Evolutionary conservation across 2,329 filamentous ascomycete genomes (phyloP).

Genomic region (Aureobasidium sp.): DNA sequence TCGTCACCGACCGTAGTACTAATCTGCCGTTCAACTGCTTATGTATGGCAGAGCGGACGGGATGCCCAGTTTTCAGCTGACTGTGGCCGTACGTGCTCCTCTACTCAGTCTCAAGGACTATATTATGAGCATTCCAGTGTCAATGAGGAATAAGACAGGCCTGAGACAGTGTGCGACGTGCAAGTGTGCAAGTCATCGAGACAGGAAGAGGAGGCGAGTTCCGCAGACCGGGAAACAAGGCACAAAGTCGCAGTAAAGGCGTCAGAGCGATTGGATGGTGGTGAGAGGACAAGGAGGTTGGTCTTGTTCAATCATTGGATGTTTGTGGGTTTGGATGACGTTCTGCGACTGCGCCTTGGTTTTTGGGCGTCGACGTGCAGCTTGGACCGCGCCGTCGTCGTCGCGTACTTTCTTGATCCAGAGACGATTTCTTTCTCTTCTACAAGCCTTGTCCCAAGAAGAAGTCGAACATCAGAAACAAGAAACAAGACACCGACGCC

Average conservation of each 20-base stretch:
- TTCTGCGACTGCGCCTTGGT: not conserved
- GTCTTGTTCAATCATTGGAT: not conserved
- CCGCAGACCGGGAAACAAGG: not conserved
- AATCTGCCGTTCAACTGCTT: no score
- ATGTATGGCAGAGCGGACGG: no score
- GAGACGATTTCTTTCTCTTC: not conserved
- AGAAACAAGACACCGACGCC: not conserved
- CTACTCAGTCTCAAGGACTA: not conserved
- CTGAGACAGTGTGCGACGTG: not conserved
- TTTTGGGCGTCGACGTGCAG: not conserved
- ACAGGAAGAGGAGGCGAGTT: not conserved
- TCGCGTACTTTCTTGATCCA: not conserved
- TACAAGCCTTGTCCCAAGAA: not conserved
- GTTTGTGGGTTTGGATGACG: not conserved
- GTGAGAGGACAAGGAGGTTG: not conserved
- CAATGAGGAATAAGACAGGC: not conserved
- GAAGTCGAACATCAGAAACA: not conserved
- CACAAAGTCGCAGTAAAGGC: not conserved
- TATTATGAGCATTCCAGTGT: not conserved
- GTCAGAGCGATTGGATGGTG: not conserved
- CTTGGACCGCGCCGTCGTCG: not conserved
- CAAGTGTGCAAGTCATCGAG: not conserved
- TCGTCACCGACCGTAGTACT: no score
- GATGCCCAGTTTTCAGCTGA: no score
- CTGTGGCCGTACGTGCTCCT: not conserved